Evolutionary conservation across 371 early-diverging fungal species (phyloP).

Genomic region (Phascolomyces articulosus): DNA sequence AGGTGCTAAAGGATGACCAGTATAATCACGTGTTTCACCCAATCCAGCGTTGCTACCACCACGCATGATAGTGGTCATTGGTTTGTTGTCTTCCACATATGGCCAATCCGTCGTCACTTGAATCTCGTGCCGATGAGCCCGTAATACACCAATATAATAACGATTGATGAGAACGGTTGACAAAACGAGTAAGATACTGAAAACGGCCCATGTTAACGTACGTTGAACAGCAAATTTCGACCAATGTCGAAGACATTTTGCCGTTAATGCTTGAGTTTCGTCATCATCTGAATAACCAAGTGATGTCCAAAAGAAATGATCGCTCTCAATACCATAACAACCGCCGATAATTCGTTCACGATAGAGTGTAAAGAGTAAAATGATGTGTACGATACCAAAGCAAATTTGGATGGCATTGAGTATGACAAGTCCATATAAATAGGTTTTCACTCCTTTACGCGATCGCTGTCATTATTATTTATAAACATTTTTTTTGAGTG

Average conservation of each 20-base stretch:
- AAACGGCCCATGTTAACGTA: conserved; percentile 17
- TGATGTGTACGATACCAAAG: conserved; percentile 17
- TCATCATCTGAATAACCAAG: conserved; percentile 11
- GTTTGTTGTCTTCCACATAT: not conserved
- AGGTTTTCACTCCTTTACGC: conserved; percentile 5
- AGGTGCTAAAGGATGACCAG: no score
- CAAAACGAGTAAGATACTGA: conserved; percentile 7
- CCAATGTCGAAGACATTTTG: conserved; percentile 8
- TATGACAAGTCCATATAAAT: not conserved
- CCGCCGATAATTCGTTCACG: conserved; percentile 3
- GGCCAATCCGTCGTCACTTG: not conserved
- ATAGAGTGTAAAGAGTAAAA: conserved; percentile 17
- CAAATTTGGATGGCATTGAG: conserved; percentile 9
- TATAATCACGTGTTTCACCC: no score
- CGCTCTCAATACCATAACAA: conserved; percentile 2
- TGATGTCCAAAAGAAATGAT: conserved; percentile 19
- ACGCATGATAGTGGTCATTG: not conserved
- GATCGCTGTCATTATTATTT: not conserved
- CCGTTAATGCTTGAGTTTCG: conserved; percentile 4
- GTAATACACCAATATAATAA: not conserved
- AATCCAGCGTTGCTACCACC: not conserved
- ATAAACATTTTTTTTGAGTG: not conserved
- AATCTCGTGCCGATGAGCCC: not conserved
- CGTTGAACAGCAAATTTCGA: conserved; percentile 13
- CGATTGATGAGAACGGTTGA: not conserved